Percentiles rank a stretch among this genome's conserved stretches.
Conservation (phyloP, 805 yeast species). For the Metschnikowia proteae region DNA sequence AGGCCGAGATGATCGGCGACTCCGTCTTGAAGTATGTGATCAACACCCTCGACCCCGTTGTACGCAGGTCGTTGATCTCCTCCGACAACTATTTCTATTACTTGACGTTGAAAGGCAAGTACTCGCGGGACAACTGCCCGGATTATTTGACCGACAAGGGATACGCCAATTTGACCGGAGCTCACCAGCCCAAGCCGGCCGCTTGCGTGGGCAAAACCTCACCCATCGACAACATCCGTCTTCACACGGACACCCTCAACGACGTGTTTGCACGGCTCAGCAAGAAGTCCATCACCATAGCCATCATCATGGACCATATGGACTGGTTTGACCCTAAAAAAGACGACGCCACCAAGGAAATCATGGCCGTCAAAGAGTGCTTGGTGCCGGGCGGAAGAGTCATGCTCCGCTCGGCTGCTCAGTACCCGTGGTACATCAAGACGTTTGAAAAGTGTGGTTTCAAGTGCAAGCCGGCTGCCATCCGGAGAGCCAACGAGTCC, state of each 20-base stretch:
- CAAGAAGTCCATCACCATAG: slow-evolving; percentile 62
- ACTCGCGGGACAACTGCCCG: slow-evolving; percentile 65
- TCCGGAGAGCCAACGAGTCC: slow-evolving; percentile 57
- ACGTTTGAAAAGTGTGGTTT: slow-evolving; percentile 68
- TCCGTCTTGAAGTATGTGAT: slow-evolving; percentile 67
- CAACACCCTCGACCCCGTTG: slow-evolving; percentile 75
- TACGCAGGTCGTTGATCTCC: slow-evolving; percentile 59
- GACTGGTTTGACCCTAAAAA: slow-evolving; percentile 80
- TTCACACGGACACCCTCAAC: slow-evolving; percentile 75
- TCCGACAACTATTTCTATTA: slow-evolving; percentile 77
- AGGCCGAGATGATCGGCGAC: slow-evolving; percentile 74
- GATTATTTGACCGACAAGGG: slow-evolving; percentile 64
- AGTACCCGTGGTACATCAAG: slow-evolving; percentile 72
- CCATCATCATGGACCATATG: slow-evolving; percentile 88
- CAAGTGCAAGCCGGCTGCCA: slow-evolving; percentile 63
- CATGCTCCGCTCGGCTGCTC: slow-evolving; percentile 70
- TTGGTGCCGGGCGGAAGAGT: slow-evolving; percentile 69
- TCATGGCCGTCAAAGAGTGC: slow-evolving; percentile 59
- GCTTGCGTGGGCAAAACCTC: slow-evolving; percentile 19
- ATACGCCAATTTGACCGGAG: slow-evolving; percentile 42
- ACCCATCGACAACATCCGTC: slow-evolving; percentile 65
- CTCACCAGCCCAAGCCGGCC: slow-evolving; percentile 19
- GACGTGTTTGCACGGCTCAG: slow-evolving; percentile 70
- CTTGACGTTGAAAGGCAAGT: slow-evolving; percentile 59
- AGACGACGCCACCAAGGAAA: slow-evolving; percentile 61